Conservation (phyloP, 371 early-diverging fungal species). For the Funneliformis caledonium region DNA sequence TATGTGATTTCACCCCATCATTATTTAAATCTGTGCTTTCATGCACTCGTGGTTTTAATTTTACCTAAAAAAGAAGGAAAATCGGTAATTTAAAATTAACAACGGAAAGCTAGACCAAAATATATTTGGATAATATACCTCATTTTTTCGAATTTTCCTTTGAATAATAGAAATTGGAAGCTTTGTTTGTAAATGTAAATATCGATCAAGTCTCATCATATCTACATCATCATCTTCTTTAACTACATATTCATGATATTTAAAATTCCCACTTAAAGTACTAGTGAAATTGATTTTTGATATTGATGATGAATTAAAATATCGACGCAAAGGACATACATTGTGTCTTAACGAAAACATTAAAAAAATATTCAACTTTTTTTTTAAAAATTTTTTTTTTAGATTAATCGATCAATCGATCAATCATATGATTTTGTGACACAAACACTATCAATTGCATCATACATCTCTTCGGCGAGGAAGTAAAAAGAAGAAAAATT, state of each 20-base stretch:
- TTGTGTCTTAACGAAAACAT: not conserved
- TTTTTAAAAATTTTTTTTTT: too few relatives aligned
- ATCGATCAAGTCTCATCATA: not conserved
- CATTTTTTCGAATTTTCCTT: constrained; percentile 7
- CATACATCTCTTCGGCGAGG: too few relatives aligned
- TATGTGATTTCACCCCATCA: not conserved
- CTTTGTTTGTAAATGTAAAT: not conserved
- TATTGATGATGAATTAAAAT: not conserved
- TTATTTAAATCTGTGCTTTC: not conserved
- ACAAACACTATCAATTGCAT: too few relatives aligned
- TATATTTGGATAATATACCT: not conserved
- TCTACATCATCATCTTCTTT: not conserved
- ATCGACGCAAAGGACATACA: not conserved
- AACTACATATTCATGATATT: constrained; percentile 5
- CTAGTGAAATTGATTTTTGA: not conserved
- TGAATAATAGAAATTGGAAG: not conserved
- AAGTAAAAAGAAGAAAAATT: too few relatives aligned
- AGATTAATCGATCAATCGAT: too few relatives aligned
- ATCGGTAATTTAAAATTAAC: not conserved
- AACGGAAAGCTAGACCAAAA: not conserved
- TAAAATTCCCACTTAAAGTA: not conserved
- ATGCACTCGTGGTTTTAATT: not conserved
- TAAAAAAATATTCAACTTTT: too few relatives aligned
- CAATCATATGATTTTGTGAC: too few relatives aligned
- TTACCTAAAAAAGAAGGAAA: not conserved